Evolutionary conservation across 306 rosid genomes (phyloP).

Genomic region (Dalbergia cultrata): DNA sequence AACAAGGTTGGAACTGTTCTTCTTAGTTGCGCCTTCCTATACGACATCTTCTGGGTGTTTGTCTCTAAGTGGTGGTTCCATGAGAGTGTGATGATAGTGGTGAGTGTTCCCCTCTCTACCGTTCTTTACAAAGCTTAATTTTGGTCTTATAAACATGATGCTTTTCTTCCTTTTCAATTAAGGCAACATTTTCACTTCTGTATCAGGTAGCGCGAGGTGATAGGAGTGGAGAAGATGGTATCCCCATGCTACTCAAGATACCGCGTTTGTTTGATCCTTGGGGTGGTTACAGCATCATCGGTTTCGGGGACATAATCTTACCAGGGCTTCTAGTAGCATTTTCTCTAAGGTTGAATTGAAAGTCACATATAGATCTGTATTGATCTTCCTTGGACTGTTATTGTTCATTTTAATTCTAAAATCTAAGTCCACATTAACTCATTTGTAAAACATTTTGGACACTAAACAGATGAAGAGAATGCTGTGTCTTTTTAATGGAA

Average conservation of each 20-base stretch:
- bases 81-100: conserved; percentile 99
- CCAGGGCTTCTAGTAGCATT: conserved; percentile 95
- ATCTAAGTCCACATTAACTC: not conserved
- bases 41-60: conserved; percentile 97
- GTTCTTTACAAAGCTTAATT: conserved; percentile 4
- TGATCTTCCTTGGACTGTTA: conserved; percentile 21
- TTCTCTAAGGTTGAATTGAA: conserved; percentile 75
- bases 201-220: conserved; percentile 96
- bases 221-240: conserved; percentile 94
- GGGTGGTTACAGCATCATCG: conserved; percentile 99
- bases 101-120: conserved; percentile 52
- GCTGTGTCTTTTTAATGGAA: conserved; percentile 13
- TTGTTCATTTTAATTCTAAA: not conserved
- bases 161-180: conserved; percentile 12
- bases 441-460: not conserved
- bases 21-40: conserved; percentile 90
- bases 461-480: conserved; percentile 16
- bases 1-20: conserved; percentile 95
- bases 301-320: conserved; percentile 96
- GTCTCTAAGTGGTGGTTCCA: conserved; percentile 93
- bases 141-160: conserved; percentile 25
- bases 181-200: conserved; percentile 30
- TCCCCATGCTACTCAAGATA: conserved; percentile 95
- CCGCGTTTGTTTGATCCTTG: conserved; percentile 98
- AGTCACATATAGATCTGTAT: conserved; percentile 1